These are phyloP conservation scores for Haplosporangium gracile DNA, from an alignment of 192 early-diverging fungal species.

Conservation along the genomic window DNA sequence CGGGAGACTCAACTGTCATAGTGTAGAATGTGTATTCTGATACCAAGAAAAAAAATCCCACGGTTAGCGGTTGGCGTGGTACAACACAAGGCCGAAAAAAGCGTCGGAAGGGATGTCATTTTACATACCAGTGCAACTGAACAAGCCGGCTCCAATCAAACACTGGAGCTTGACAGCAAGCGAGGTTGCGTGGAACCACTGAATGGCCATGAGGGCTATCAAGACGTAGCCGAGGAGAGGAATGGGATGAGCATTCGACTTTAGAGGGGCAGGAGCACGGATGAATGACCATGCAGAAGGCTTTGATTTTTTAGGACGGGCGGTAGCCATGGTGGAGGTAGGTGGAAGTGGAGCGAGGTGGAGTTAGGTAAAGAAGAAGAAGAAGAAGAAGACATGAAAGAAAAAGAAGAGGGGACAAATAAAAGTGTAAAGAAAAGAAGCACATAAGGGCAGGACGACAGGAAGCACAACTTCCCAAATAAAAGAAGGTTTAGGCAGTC, in stretches of 20 bases:
- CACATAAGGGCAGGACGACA: no score
- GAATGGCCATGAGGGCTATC: slow-evolving; percentile 42
- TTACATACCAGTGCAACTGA: slow-evolving; percentile 45
- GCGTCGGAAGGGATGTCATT: neutral
- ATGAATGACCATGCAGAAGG: slow-evolving; percentile 31
- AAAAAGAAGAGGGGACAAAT: neutral
- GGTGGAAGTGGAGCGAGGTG: neutral
- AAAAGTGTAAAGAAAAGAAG: no score
- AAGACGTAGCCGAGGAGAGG: slow-evolving; percentile 40
- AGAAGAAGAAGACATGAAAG: neutral
- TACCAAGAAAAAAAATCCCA: neutral
- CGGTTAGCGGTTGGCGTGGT: neutral
- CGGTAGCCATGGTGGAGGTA: neutral
- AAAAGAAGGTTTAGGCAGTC: no score
- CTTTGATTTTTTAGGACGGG: slow-evolving; percentile 13
- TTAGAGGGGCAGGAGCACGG: slow-evolving; percentile 27
- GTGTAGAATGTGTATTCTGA: slow-evolving; percentile 49
- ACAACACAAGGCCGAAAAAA: neutral
- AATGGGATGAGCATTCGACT: slow-evolving; percentile 48
- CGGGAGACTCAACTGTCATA: slow-evolving; percentile 48
- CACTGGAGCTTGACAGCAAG: slow-evolving; percentile 52
- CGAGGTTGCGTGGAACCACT: slow-evolving; percentile 42
- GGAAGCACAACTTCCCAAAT: no score
- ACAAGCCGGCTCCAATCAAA: slow-evolving; percentile 40
- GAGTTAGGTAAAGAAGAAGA: neutral